A percentile compares a stretch with the other conserved stretches of the same genome.
Evolutionary conservation across 169 alveolate species (phyloP).

Genomic region (Plasmodium vivax): DNA sequence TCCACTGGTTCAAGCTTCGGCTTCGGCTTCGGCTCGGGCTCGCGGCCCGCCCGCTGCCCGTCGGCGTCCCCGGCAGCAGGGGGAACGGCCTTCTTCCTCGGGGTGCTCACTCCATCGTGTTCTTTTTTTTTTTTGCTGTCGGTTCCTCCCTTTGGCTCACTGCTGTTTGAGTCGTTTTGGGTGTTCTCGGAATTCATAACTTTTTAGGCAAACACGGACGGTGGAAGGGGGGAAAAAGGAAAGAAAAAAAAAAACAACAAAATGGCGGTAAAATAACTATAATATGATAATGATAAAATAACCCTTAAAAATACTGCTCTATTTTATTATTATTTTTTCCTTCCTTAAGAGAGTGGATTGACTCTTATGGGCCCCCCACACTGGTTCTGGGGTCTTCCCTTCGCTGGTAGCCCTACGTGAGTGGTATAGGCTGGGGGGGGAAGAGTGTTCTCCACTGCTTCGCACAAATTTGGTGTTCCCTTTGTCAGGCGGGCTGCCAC

Average conservation of each 20-base stretch:
- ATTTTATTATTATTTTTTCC: not conserved
- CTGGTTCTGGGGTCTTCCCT: not conserved
- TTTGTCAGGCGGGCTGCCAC: not conserved
- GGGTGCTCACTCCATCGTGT: not conserved
- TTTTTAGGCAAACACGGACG: conserved; percentile 4
- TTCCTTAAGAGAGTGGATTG: not conserved
- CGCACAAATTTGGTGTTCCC: not conserved
- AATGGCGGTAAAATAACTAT: not conserved
- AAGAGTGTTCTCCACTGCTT: not conserved
- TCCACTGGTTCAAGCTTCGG: no score
- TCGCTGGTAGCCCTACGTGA: not conserved
- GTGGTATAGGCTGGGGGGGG: not conserved
- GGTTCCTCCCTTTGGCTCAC: conserved; percentile 44
- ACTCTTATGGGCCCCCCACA: not conserved
- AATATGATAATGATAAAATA: not conserved
- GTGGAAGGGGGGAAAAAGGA: not conserved
- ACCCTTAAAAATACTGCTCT: not conserved
- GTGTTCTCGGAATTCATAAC: conserved; percentile 50
- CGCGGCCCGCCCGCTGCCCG: not conserved
- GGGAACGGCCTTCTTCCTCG: not conserved
- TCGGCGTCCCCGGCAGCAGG: not conserved
- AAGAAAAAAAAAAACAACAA: not conserved
- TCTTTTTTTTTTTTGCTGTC: conserved; percentile 52
- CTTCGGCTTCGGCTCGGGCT: no score
- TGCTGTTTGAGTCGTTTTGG: conserved; percentile 4